These are phyloP conservation scores for Ascochyta rabiei DNA, from an alignment of 2,329 filamentous ascomycete genomes.

Conservation along the genomic window DNA sequence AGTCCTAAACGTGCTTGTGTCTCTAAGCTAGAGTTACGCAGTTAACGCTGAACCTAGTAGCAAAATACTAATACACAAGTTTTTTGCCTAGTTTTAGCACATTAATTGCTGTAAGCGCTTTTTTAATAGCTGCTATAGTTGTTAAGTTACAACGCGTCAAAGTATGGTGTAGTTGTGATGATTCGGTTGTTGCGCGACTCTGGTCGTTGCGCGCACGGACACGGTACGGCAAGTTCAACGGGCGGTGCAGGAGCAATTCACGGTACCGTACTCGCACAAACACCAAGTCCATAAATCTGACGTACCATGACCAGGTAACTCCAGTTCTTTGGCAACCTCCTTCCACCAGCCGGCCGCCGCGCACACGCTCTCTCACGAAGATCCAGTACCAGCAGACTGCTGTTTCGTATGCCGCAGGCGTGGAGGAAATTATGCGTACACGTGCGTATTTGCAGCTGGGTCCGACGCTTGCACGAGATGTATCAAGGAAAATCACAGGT, in stretches of 20 bases:
- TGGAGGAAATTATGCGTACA: constrained; percentile 24
- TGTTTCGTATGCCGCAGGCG: constrained; percentile 21
- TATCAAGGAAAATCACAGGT: constrained; percentile 8
- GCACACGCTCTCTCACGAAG: neutral
- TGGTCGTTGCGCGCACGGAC: no score
- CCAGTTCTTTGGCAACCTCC: neutral
- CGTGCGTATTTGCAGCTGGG: constrained; percentile 16
- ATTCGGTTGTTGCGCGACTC: no score
- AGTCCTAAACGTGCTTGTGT: no score
- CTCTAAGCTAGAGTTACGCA: no score
- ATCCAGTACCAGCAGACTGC: constrained; percentile 15
- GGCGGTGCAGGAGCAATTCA: neutral
- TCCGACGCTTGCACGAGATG: constrained; percentile 16
- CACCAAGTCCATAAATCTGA: neutral
- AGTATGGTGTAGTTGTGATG: no score
- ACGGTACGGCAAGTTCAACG: neutral
- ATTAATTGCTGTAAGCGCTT: no score
- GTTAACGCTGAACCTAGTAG: no score
- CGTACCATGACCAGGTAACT: neutral
- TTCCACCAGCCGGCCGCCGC: neutral
- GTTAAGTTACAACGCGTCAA: no score
- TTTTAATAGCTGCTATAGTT: no score
- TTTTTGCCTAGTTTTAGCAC: no score
- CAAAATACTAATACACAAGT: no score
- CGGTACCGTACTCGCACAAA: neutral